Percentiles rank a stretch among this genome's conserved stretches.
phyloP scores from a whole-genome alignment of 257 asterid genomes.

The Primulina huaijiensis region DNA sequence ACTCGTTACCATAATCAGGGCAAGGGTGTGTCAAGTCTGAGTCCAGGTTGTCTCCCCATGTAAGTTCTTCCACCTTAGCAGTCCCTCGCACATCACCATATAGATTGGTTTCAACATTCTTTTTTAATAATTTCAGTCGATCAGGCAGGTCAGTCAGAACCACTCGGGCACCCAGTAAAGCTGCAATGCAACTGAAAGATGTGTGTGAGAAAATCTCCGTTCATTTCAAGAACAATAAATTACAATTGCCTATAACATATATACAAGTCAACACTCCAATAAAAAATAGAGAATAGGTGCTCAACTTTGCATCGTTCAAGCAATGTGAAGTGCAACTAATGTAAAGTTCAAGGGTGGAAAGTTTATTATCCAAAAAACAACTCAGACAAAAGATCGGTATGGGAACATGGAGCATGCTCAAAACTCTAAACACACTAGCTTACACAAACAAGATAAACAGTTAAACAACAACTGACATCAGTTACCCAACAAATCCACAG shows the following conservation, averaged over 20 bases:
- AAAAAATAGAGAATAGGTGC: too few species aligned
- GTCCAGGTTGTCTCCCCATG: conserved; percentile 77
- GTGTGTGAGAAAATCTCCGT: conserved; percentile 10
- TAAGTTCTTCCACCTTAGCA: conserved; percentile 69
- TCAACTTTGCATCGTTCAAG: too few species aligned
- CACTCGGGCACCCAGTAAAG: conserved; percentile 79
- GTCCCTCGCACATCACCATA: conserved; percentile 75
- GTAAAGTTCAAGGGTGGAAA: too few species aligned
- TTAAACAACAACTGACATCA: too few species aligned
- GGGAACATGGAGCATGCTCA: too few species aligned
- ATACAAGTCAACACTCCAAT: too few species aligned
- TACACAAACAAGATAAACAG: too few species aligned
- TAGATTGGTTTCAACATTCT: conserved; percentile 74
- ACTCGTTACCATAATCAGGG: conserved; percentile 71
- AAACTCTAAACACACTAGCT: too few species aligned
- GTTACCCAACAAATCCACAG: conserved; percentile 94
- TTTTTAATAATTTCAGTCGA: conserved; percentile 73
- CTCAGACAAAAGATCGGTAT: too few species aligned
- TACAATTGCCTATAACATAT: too few species aligned
- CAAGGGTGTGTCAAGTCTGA: conserved; percentile 45
- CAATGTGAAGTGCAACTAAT: too few species aligned
- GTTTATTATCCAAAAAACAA: too few species aligned
- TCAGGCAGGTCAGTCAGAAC: conserved; percentile 85
- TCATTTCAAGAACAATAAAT: conserved; percentile 8
- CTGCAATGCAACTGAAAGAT: conserved; percentile 75